phyloP scores from a whole-genome alignment of 2,329 filamentous ascomycete genomes.

The Aspergillus viridinutans region DNA sequence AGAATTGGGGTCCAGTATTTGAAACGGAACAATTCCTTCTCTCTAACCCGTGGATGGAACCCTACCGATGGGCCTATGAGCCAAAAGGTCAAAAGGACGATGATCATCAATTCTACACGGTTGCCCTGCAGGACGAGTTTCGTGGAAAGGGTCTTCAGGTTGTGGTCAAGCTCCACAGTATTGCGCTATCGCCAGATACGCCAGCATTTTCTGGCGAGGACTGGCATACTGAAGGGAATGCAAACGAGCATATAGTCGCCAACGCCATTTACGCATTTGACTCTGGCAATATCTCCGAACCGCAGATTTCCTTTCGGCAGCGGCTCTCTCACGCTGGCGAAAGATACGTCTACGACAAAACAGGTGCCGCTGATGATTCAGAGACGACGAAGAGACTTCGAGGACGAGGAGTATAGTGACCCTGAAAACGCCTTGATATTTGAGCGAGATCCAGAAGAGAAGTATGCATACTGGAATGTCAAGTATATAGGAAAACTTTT shows the following conservation, averaged over 20 bases:
- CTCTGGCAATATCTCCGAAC: conserved; percentile 3
- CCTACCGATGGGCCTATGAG: not conserved
- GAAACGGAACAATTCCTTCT: not conserved
- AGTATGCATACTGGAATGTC: conserved; percentile 3
- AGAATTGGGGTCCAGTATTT: not conserved
- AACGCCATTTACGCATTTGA: conserved; percentile 3
- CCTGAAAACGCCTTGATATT: not conserved
- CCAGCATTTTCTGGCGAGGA: conserved; percentile 7
- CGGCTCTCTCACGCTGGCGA: not conserved
- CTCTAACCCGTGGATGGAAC: not conserved
- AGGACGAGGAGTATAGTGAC: not conserved
- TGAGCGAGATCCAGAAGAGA: too few relatives aligned
- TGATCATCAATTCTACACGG: conserved; percentile 10
- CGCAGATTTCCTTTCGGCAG: conserved; percentile 8
- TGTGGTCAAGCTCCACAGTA: conserved; percentile 6
- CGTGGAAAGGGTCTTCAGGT: conserved; percentile 11
- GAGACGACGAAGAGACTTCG: too few relatives aligned
- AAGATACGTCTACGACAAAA: not conserved
- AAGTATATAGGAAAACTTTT: conserved; percentile 7
- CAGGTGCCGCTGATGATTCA: too few relatives aligned
- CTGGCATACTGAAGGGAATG: conserved; percentile 9
- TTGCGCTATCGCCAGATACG: conserved; percentile 7
- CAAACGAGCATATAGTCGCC: conserved; percentile 8
- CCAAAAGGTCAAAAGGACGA: not conserved
- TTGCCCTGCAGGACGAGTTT: conserved; percentile 10